A percentile compares a stretch with the other conserved stretches of the same genome.
Conservation (phyloP, 2,329 filamentous ascomycete species). For the Aspergillus terreus region DNA sequence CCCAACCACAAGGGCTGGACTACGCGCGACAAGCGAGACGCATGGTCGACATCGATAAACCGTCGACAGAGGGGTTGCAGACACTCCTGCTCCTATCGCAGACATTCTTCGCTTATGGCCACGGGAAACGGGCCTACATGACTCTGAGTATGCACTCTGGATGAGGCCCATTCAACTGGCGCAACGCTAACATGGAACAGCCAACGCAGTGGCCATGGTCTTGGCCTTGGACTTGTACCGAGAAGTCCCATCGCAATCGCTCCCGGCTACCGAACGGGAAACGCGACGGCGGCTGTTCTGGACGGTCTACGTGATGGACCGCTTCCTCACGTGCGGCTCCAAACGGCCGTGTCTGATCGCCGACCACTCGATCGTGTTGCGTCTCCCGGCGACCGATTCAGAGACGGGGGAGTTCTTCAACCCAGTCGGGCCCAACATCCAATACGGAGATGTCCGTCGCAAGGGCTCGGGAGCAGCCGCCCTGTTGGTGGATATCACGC, state of each 20-base stretch:
- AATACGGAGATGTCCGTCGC: constrained; percentile 64
- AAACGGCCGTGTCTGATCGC: constrained; percentile 75
- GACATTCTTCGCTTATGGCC: constrained; percentile 71
- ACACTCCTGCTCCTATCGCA: constrained; percentile 70
- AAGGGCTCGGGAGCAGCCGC: constrained; percentile 71
- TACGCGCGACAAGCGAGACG: constrained; percentile 66
- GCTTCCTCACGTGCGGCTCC: constrained; percentile 77
- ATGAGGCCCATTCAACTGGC: neutral
- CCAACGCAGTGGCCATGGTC: constrained; percentile 75
- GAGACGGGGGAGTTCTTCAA: constrained; percentile 77
- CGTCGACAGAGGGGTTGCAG: constrained; percentile 73
- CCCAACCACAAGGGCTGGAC: constrained; percentile 66
- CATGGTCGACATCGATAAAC: constrained; percentile 74
- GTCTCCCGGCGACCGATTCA: constrained; percentile 64
- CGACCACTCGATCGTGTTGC: constrained; percentile 71
- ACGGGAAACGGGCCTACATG: constrained; percentile 85
- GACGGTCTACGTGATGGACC: constrained; percentile 82
- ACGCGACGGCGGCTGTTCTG: constrained; percentile 78
- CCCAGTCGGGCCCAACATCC: constrained; percentile 70
- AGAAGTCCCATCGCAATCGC: constrained; percentile 62
- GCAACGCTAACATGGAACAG: constrained; percentile 39
- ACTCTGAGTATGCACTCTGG: constrained; percentile 58
- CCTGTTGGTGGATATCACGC: constrained; percentile 79
- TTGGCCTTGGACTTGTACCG: constrained; percentile 77
- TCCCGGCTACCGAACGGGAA: constrained; percentile 68